Evolutionary conservation across 495 filamentous ascomycete genomes (phyloP).

Genomic region (Hypoxylon lienhwacheense): DNA sequence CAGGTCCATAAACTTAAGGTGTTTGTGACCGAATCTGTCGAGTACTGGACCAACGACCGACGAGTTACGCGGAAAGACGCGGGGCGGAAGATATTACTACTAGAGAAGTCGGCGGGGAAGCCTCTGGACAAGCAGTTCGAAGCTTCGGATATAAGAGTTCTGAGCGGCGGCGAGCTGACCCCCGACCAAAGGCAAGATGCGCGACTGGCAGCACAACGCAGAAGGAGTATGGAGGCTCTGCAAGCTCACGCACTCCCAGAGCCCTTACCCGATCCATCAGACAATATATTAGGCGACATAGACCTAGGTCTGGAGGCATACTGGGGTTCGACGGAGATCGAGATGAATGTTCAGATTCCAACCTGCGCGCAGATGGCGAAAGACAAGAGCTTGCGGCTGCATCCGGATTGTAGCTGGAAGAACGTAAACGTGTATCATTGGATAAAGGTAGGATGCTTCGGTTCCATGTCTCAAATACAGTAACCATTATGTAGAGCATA

Average conservation of each 20-base stretch:
- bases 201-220: slow-evolving; percentile 42
- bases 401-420: slow-evolving; percentile 94
- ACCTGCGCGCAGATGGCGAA: slow-evolving; percentile 88
- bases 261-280: slow-evolving; percentile 50
- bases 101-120: slow-evolving; percentile 88
- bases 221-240: slow-evolving; percentile 45
- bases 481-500: too few relatives aligned
- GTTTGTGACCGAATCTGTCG: slow-evolving; percentile 88
- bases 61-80: slow-evolving; percentile 85
- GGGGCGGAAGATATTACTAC: slow-evolving; percentile 79
- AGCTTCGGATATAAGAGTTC: slow-evolving; percentile 75
- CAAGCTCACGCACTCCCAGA: slow-evolving; percentile 38
- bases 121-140: slow-evolving; percentile 75
- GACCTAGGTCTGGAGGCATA: slow-evolving; percentile 60
- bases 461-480: too few relatives aligned
- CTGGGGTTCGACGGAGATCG: slow-evolving; percentile 92
- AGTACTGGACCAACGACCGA: slow-evolving; percentile 88
- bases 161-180: slow-evolving; percentile 74
- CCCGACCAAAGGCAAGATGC: slow-evolving; percentile 48
- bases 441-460: slow-evolving; percentile 80
- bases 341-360: slow-evolving; percentile 92
- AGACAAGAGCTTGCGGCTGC: slow-evolving; percentile 71
- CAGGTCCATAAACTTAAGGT: slow-evolving; percentile 97
- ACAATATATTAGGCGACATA: slow-evolving; percentile 84
- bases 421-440: slow-evolving; percentile 97